A percentile compares a stretch with the other conserved stretches of the same genome.
These are phyloP conservation scores for Sphagnum fallax DNA, from an alignment of 228 moss, liverwort and hornwort genomes.

Conservation along the genomic window DNA sequence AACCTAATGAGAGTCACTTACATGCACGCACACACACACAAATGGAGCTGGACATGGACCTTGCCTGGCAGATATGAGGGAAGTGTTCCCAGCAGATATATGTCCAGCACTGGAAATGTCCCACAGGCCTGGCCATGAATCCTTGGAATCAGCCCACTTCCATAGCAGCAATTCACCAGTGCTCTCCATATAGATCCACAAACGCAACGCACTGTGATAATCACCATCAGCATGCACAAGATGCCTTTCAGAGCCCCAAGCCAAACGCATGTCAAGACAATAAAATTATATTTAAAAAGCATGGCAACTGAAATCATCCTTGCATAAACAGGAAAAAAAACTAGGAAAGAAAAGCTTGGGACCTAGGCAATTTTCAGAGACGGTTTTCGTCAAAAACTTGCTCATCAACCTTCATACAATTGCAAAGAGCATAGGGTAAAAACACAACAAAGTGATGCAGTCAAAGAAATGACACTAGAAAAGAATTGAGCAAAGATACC, in stretches of 20 bases:
- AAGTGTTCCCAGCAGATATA: slow-evolving; percentile 83
- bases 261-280: slow-evolving; percentile 2
- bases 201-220: slow-evolving; percentile 83
- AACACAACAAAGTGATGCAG: no score
- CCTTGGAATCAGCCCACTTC: slow-evolving; percentile 80
- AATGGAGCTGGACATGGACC: not conserved
- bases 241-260: slow-evolving; percentile 30
- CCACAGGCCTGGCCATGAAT: slow-evolving; percentile 93
- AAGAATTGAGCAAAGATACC: slow-evolving; percentile 13
- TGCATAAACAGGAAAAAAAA: not conserved
- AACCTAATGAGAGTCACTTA: no score
- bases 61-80: slow-evolving; percentile 79
- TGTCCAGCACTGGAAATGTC: slow-evolving; percentile 94
- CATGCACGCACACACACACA: no score
- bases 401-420: no score
- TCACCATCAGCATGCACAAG: slow-evolving; percentile 93
- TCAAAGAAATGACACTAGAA: not conserved
- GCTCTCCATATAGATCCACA: slow-evolving; percentile 88
- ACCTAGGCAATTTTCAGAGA: not conserved
- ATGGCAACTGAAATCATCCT: not conserved
- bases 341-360: not conserved
- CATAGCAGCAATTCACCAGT: slow-evolving; percentile 80
- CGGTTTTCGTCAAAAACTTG: not conserved
- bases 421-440: no score
- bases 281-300: no score